These are phyloP conservation scores for Trichoderma cornu-damae DNA, from an alignment of 2,329 filamentous ascomycete genomes.

Conservation along the genomic window DNA sequence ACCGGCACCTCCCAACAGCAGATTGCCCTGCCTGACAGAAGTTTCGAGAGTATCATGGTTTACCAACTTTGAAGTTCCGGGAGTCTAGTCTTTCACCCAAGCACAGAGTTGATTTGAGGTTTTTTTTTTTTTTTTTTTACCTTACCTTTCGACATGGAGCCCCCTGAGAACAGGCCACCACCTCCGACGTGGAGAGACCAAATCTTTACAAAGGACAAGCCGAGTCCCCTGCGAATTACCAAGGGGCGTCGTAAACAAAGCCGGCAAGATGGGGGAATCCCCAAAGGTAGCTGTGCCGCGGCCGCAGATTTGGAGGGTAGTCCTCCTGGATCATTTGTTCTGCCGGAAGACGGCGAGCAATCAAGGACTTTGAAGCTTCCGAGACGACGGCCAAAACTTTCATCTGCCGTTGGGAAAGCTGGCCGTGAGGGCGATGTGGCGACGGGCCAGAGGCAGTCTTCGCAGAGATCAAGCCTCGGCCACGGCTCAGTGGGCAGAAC, in stretches of 20 bases:
- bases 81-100: background rate
- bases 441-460: background rate
- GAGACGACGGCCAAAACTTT: slow-evolving; percentile 2
- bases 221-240: slow-evolving; percentile 47
- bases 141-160: slow-evolving; percentile 32
- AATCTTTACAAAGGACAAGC: slow-evolving; percentile 27
- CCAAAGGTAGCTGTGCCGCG: background rate
- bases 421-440: background rate
- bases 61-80: background rate
- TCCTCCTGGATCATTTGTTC: background rate
- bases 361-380: background rate
- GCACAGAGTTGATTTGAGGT: background rate
- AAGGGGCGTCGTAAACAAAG: background rate
- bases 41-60: background rate
- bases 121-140: no score
- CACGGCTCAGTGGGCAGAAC: background rate
- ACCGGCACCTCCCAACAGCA: background rate
- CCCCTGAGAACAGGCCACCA: slow-evolving; percentile 27
- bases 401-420: background rate
- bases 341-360: background rate
- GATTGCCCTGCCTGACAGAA: background rate
- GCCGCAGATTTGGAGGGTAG: background rate
- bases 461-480: background rate
- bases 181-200: slow-evolving; percentile 25
- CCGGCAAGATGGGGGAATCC: background rate